phyloP scores from a whole-genome alignment of 805 yeast species.

The Nakazawaea wyomingensis region DNA sequence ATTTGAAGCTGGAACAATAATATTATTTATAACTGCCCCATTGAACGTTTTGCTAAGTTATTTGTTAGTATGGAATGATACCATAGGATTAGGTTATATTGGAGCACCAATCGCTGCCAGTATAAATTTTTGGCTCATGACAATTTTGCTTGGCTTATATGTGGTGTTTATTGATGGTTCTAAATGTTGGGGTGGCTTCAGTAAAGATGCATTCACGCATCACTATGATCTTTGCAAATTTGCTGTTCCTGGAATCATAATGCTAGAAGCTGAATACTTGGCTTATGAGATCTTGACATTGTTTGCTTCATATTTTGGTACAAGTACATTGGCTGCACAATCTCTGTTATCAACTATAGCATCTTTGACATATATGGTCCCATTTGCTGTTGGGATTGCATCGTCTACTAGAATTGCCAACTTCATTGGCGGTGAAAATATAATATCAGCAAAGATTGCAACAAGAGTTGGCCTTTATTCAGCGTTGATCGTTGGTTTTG shows the following conservation, averaged over 20 bases:
- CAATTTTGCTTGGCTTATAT: conserved; percentile 47
- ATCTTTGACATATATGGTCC: conserved; percentile 46
- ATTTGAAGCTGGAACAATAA: conserved; percentile 73
- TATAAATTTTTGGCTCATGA: conserved; percentile 68
- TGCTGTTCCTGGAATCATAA: conserved; percentile 49
- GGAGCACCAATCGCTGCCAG: conserved; percentile 78
- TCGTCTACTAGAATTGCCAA: conserved; percentile 53
- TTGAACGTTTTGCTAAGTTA: conserved; percentile 63
- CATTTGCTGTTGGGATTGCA: conserved; percentile 55
- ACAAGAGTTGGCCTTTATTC: conserved; percentile 35
- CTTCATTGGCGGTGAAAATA: conserved; percentile 39
- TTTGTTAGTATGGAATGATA: conserved; percentile 55
- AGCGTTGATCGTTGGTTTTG: conserved; percentile 27
- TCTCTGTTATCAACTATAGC: conserved; percentile 49
- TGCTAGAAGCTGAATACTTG: conserved; percentile 52
- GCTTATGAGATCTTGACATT: conserved; percentile 56
- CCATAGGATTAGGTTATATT: conserved; percentile 61
- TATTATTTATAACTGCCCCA: conserved; percentile 65
- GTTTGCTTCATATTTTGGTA: conserved; percentile 47
- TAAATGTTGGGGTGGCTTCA: conserved; percentile 67
- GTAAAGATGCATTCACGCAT: conserved; percentile 27
- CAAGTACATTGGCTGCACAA: conserved; percentile 50
- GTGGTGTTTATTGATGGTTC: conserved; percentile 55
- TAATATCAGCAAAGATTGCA: conserved; percentile 32
- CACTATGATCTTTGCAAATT: conserved; percentile 37